Evolutionary conservation across 2,329 filamentous ascomycete genomes (phyloP), one percentile per base, ranked within the genome.

Genomic region (Calonectria hongkongensis): DNA sequence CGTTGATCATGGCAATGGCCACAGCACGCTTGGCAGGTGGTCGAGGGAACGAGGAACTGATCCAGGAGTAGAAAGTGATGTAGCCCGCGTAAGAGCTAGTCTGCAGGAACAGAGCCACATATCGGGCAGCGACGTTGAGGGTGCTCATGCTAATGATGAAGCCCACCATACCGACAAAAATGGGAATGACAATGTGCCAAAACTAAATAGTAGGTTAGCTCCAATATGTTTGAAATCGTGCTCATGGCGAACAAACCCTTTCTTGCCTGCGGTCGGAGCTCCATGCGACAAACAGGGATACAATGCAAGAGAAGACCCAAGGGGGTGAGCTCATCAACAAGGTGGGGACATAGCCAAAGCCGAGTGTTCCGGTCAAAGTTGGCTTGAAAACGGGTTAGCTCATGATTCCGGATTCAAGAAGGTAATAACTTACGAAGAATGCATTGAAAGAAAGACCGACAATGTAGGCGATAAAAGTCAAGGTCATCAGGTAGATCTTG

Each of bases 401-500:
- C 12, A 45, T 2, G 54, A 18, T 25, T 25, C 21, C 21, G 27
- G 15, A 4, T 10, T 1, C 3, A 41, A 16, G 9, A 28, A 0
- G 30, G 2, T 7, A 1, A n/a, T 10, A 2, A 83, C 83, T 80
- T 78, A 86, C 84, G 81, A 91, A 91, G 81, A 90, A 92, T 48
- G 88, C 89, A 74, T 91, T 91, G 81, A 91, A 91, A 0, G 89
- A 89, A 47, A 87, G 81, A 3, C 90, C 90, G 7, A 92, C 86
- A 9, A 92, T 89, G 73, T 92, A 92, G 4, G 90, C 89, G 3
- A 89, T 90, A 70, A 92, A 89, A 1, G 89, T 90, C 8, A 92
- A 68, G 87, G 91, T 92, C 88, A 92, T 89, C 72, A 92, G 78
- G 78, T 92, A 93, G 73, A 92, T 90, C 84, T 92, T 92, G 74